Percentiles rank a stretch among this genome's conserved stretches.
Evolutionary conservation across 768 basidiomycete genomes (phyloP).

Genomic region (Trametes gibbosa): DNA sequence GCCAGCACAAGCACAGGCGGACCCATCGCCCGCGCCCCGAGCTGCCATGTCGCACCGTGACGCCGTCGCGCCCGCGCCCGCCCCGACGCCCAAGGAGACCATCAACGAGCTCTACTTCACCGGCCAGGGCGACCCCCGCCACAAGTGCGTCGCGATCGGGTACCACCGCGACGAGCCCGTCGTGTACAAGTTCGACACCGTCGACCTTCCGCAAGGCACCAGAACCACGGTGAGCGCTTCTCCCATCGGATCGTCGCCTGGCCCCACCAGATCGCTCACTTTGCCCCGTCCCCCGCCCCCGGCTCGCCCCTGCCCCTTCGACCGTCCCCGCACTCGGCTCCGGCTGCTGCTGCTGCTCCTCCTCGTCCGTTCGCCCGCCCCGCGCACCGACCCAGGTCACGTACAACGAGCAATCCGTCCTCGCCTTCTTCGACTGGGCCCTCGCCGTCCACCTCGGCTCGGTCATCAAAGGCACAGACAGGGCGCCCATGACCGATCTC

Average conservation of each 20-base stretch:
- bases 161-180: slow-evolving; percentile 29
- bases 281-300: slow-evolving; percentile 1
- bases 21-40: background rate
- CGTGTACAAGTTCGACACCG: slow-evolving; percentile 68
- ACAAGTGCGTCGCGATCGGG: slow-evolving; percentile 64
- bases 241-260: slow-evolving; percentile 3
- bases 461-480: slow-evolving; percentile 51
- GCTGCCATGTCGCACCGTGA: no score
- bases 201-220: slow-evolving; percentile 35
- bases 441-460: slow-evolving; percentile 34
- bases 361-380: background rate
- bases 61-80: slow-evolving; percentile 1
- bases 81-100: background rate
- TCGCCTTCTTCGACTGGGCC: slow-evolving; percentile 51
- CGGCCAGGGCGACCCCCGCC: slow-evolving; percentile 63
- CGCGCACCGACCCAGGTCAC: slow-evolving; percentile 29
- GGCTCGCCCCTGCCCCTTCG: slow-evolving; percentile 13
- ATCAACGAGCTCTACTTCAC: slow-evolving; percentile 56
- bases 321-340: slow-evolving; percentile 22
- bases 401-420: slow-evolving; percentile 40
- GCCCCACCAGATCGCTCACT: slow-evolving; percentile 14
- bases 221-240: slow-evolving; percentile 46
- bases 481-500: slow-evolving; percentile 61
- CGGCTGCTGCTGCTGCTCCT: no score
- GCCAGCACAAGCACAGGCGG: background rate